These are phyloP conservation scores for Penicillium brevicompactum DNA, from an alignment of 2,329 filamentous ascomycete species.

Conservation along the genomic window DNA sequence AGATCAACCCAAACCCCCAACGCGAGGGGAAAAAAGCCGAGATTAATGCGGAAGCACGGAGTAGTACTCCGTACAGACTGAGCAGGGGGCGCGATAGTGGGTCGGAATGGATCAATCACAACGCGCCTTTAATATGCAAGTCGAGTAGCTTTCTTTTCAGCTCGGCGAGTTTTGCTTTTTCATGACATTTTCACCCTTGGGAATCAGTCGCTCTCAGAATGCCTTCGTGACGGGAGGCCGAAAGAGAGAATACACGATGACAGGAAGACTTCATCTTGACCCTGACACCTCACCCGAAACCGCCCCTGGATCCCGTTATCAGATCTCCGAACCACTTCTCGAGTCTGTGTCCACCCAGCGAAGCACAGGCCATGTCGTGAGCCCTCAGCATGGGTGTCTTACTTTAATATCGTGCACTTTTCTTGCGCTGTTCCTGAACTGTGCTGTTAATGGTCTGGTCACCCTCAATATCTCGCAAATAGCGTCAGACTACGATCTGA, in stretches of 20 bases:
- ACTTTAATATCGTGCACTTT: conserved; percentile 1
- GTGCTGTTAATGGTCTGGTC: background rate
- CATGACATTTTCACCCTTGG: background rate
- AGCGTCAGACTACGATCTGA: background rate
- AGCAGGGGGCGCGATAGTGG: background rate
- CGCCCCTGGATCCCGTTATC: background rate
- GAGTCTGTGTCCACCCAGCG: background rate
- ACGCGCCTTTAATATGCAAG: background rate
- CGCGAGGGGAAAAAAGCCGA: too few relatives aligned
- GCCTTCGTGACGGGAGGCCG: too few relatives aligned
- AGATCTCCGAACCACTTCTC: conserved; percentile 4
- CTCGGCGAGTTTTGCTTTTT: background rate
- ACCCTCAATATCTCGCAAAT: background rate
- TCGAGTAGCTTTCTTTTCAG: background rate
- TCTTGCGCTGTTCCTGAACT: background rate
- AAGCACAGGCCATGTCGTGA: background rate
- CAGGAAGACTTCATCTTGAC: background rate
- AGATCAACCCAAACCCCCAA: too few relatives aligned
- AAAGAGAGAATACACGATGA: background rate
- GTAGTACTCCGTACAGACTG: background rate
- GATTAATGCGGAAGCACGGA: too few relatives aligned
- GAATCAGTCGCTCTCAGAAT: too few relatives aligned
- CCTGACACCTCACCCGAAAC: background rate
- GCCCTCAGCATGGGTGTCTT: background rate
- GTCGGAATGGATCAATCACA: background rate